Base-by-base conservation (phyloP, 2,329 filamentous ascomycete species). In the Epichloe sp. region DNA sequence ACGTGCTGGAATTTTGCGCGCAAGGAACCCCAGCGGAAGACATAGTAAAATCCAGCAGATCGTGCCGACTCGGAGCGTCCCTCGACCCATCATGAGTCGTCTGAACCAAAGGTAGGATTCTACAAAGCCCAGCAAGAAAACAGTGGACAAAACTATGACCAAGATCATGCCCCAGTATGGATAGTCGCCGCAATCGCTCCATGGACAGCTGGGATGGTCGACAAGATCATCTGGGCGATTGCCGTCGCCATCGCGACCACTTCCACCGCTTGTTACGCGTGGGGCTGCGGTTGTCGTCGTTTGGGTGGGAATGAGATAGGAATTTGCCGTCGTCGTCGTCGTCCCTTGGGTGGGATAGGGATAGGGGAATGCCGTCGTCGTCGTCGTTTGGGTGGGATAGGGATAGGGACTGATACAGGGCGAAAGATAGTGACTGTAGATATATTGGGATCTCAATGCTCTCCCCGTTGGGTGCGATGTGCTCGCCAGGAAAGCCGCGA, bases 71-170 rank as follows among this genome's bases (percentile, higher is more conserved):
- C 62, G 57, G 14, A 65, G 54, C 7, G 63, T 54, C 44, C 48
- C 48, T 52, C 59, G 58, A 31, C 64, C 63, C 4, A 56, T 52
- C 62, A 66, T 66, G 48, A 65, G 50, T 19, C 60, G 53, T n/a
- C 57, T 55, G 55, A 63, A 65, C 63, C 64, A 66, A 44, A 61
- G 53, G 53, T 56, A 65, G 21, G 59, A 63, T 49, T 65, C 62
- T 21, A 62, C 7, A 52, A 62, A 64, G 31, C 63, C 62, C 4
- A 62, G 52, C 8, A 65, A 26, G 49, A 65, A 64, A 12, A 66
- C 21, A 12, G 54, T n/a, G 0, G 62, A 62, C 23, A 66, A 42
- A 17, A 65, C 23, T 8, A 52, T 44, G 5, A 57, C 59, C 1
- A 65, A 17, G 12, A 60, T 55, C n/a, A 66, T 58, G 40, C 61